phyloP scores from a whole-genome alignment of 345 rosid genomes.

The Brassica cretica region DNA sequence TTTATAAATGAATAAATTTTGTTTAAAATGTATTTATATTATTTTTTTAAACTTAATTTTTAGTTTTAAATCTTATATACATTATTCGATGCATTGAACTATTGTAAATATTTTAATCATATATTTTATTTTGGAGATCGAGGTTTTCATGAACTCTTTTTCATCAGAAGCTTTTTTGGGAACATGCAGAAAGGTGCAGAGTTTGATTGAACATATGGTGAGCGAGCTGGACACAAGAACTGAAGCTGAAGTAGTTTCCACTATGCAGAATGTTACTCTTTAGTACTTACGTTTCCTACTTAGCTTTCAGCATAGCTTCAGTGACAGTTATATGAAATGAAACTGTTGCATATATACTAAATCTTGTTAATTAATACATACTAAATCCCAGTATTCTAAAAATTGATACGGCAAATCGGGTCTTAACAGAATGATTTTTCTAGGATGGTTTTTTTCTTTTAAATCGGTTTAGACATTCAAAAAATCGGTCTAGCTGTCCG shows the following conservation, averaged over 20 bases:
- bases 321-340: constrained; percentile 1
- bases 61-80: too few relatives aligned
- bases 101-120: too few relatives aligned
- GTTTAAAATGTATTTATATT: too few relatives aligned
- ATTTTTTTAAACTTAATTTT: too few relatives aligned
- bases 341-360: not conserved
- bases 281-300: not conserved
- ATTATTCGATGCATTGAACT: too few relatives aligned
- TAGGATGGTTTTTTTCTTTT: too few relatives aligned
- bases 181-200: constrained; percentile 51
- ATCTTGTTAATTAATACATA: not conserved
- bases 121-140: too few relatives aligned
- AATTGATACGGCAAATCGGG: too few relatives aligned
- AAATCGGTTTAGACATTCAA: too few relatives aligned
- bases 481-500: too few relatives aligned
- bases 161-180: constrained; percentile 45
- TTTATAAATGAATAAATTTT: too few relatives aligned
- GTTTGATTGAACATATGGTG: constrained; percentile 40
- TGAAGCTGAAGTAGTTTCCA: constrained; percentile 37
- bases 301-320: not conserved
- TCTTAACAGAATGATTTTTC: too few relatives aligned
- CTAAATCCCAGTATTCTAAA: not conserved
- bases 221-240: constrained; percentile 38
- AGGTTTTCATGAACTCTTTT: constrained; percentile 38
- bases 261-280: constrained; percentile 25